Conservation (phyloP, 2,329 filamentous ascomycete species). For the Exophiala calicioides region DNA sequence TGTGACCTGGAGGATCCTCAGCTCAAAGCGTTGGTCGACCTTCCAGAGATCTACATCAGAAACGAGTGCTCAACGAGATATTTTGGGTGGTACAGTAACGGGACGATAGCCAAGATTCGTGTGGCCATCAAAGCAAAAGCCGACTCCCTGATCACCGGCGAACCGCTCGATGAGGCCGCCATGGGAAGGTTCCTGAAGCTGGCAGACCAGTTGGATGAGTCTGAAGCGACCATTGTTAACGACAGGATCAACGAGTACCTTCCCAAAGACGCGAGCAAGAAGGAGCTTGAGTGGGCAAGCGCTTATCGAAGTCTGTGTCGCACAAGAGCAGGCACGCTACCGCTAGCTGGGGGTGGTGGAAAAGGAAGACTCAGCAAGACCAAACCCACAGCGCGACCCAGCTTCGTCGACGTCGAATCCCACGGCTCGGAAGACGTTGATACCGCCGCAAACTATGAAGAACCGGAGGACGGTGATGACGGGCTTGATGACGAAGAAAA, state of each 20-base stretch:
- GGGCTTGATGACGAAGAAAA: conserved; percentile 15
- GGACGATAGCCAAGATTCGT: conserved; percentile 79
- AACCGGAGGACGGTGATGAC: conserved; percentile 17
- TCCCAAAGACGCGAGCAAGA: conserved; percentile 16
- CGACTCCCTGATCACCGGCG: conserved; percentile 58
- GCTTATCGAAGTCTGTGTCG: conserved; percentile 23
- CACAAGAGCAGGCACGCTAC: conserved; percentile 11
- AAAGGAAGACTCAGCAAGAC: conserved; percentile 15
- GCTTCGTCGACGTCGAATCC: conserved; percentile 5
- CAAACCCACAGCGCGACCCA: conserved; percentile 4
- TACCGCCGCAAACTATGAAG: conserved; percentile 12
- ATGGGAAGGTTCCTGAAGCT: conserved; percentile 41
- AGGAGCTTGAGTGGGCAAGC: conserved; percentile 28
- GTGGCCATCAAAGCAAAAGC: conserved; percentile 88
- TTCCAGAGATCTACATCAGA: conserved; percentile 55
- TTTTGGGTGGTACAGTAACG: conserved; percentile 83
- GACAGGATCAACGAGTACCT: conserved; percentile 15
- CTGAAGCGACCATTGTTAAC: neutral
- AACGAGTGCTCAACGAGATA: conserved; percentile 59
- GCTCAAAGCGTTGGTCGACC: conserved; percentile 61
- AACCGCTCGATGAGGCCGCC: conserved; percentile 37
- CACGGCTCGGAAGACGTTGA: conserved; percentile 5
- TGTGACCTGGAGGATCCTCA: conserved; percentile 87
- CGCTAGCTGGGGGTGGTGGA: conserved; percentile 10
- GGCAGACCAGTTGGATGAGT: conserved; percentile 34